Conservation (phyloP, 2,329 filamentous ascomycete species). For the Pseudovirgaria hyperparasitica region DNA sequence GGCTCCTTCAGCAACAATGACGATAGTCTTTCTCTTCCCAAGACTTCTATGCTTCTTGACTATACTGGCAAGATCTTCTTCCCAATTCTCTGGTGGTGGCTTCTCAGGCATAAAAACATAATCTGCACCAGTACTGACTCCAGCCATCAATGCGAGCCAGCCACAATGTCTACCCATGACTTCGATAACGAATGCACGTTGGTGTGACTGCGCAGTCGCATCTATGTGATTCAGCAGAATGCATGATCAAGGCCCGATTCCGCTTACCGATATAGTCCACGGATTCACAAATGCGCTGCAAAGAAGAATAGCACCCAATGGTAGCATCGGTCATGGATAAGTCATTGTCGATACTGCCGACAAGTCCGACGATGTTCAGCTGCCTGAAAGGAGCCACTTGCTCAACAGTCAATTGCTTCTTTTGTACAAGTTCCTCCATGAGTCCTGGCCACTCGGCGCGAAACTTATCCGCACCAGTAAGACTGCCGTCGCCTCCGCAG, state of each 20-base stretch:
- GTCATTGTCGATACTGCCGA: constrained; percentile 97
- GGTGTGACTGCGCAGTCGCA: constrained; percentile 86
- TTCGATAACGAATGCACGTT: constrained; percentile 91
- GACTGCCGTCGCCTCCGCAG: constrained; percentile 89
- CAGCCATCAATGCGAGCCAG: constrained; percentile 93
- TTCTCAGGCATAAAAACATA: constrained; percentile 96
- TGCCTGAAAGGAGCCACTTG: constrained; percentile 68
- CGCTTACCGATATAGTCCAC: too few relatives aligned
- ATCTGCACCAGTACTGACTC: constrained; percentile 87
- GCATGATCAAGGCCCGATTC: too few relatives aligned
- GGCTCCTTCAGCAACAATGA: constrained; percentile 93
- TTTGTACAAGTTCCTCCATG: constrained; percentile 69
- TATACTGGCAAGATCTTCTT: constrained; percentile 53
- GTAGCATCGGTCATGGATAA: constrained; percentile 95
- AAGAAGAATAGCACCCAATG: constrained; percentile 90
- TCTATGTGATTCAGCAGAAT: too few relatives aligned
- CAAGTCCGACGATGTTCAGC: constrained; percentile 90
- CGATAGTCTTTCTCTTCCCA: constrained; percentile 95
- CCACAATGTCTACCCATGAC: constrained; percentile 98
- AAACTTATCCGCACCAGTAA: constrained; percentile 93
- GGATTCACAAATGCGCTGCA: constrained; percentile 86
- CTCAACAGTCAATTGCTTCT: constrained; percentile 53
- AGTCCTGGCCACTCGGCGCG: constrained; percentile 83
- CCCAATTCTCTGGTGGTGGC: constrained; percentile 77
- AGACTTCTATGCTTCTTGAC: constrained; percentile 59